phyloP scores from a whole-genome alignment of 805 yeast genomes.

The Yarrowia osloensis region DNA sequence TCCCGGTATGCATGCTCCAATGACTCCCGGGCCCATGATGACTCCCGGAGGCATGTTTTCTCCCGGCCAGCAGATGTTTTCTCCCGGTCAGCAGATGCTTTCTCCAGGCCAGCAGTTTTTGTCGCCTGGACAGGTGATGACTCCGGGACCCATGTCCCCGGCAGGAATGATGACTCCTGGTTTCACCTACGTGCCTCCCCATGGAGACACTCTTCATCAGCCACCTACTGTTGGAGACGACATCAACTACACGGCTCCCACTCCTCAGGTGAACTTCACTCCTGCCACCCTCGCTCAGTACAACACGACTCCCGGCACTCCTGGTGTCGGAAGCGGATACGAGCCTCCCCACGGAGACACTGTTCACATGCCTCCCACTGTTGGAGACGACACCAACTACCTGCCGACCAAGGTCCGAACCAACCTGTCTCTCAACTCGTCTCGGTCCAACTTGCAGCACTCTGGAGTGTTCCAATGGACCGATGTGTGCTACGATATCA shows the following conservation, averaged over 20 bases:
- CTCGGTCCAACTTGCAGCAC: not conserved
- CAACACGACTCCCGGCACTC: not conserved
- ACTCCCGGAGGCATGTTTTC: not conserved
- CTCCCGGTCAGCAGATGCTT: not conserved
- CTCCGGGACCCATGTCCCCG: not conserved
- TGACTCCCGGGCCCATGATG: slow-evolving; percentile 1
- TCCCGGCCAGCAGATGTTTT: not conserved
- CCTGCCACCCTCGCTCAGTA: slow-evolving; percentile 7
- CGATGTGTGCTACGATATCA: slow-evolving; percentile 68
- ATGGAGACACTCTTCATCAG: slow-evolving; percentile 1
- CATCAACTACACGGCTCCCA: slow-evolving; percentile 1
- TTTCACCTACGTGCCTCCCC: slow-evolving; percentile 4
- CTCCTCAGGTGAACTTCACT: slow-evolving; percentile 32
- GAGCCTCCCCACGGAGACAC: slow-evolving; percentile 22
- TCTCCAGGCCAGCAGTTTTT: not conserved
- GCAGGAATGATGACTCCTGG: slow-evolving; percentile 18
- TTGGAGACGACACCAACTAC: not conserved
- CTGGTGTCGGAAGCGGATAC: not conserved
- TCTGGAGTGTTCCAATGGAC: slow-evolving; percentile 66
- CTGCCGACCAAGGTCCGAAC: not conserved
- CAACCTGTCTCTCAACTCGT: slow-evolving; percentile 2
- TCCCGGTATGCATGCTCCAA: not conserved
- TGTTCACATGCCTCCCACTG: not conserved
- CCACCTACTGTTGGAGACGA: slow-evolving; percentile 2
- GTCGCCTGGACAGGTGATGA: not conserved